phyloP scores from a whole-genome alignment of 805 yeast species.

The Clavispora vitiphila region DNA sequence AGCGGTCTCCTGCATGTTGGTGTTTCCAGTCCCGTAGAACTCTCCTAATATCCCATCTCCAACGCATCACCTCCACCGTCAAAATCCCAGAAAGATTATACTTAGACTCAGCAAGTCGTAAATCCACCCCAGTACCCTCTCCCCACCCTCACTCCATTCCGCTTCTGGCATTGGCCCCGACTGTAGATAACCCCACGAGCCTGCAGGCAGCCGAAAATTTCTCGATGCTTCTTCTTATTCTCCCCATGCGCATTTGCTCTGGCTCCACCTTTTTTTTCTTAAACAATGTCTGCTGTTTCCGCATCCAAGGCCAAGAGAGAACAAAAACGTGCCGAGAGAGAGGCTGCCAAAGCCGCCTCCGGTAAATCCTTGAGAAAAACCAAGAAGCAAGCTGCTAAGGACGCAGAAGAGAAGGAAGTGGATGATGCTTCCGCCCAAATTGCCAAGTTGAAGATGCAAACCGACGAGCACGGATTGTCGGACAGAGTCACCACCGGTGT shows the following conservation, averaged over 20 bases:
- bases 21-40: no score
- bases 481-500: conserved; percentile 99
- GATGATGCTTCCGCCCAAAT: conserved; percentile 68
- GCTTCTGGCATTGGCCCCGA: not conserved
- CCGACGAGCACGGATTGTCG: conserved; percentile 88
- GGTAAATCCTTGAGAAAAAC: conserved; percentile 71
- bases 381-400: conserved; percentile 51
- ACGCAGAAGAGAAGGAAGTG: conserved; percentile 46
- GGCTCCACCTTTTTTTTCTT: not conserved
- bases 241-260: not conserved
- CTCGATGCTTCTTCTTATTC: conserved; percentile 4
- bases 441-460: conserved; percentile 84
- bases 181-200: not conserved
- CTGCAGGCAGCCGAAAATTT: conserved; percentile 8
- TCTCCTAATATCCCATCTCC: no score
- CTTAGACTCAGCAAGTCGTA: no score
- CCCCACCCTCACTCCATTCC: not conserved
- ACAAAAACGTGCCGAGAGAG: conserved; percentile 75
- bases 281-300: conserved; percentile 55
- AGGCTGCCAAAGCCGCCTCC: conserved; percentile 48
- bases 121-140: not conserved
- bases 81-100: no score
- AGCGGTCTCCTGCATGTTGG: no score
- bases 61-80: no score
- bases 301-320: conserved; percentile 98